Conservation (phyloP, 2,329 filamentous ascomycete genomes). For the Phaeosphaeriaceae sp. region DNA sequence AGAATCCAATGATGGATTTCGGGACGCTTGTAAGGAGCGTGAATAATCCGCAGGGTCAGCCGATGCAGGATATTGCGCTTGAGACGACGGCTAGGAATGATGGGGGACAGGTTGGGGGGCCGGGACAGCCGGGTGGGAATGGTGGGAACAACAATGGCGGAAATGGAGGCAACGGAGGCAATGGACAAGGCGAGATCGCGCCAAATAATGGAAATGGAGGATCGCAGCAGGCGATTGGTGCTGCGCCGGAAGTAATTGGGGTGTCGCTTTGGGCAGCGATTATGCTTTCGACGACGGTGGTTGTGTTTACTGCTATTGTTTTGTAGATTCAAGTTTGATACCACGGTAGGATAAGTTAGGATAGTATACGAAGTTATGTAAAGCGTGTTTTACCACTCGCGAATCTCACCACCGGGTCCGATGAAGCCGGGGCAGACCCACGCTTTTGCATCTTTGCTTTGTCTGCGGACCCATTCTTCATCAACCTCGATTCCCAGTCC, state of each 20-base stretch:
- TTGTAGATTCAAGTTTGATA: background rate
- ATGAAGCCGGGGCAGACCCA: slow-evolving; percentile 74
- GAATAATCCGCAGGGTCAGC: slow-evolving; percentile 43
- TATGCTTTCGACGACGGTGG: slow-evolving; percentile 6
- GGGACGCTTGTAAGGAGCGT: slow-evolving; percentile 35
- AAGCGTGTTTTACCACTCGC: slow-evolving; percentile 68
- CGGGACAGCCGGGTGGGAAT: slow-evolving; percentile 18
- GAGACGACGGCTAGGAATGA: slow-evolving; percentile 31
- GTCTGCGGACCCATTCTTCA: slow-evolving; percentile 70
- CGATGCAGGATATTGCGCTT: slow-evolving; percentile 37
- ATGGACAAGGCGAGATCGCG: background rate
- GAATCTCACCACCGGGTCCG: slow-evolving; percentile 70
- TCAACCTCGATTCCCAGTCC: slow-evolving; percentile 75
- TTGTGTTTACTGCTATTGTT: slow-evolving; percentile 8
- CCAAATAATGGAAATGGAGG: background rate
- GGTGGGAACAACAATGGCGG: background rate
- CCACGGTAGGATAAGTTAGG: too few species aligned
- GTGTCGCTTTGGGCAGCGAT: slow-evolving; percentile 4
- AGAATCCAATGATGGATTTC: slow-evolving; percentile 38
- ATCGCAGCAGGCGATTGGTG: slow-evolving; percentile 4
- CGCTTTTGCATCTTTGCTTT: slow-evolving; percentile 66
- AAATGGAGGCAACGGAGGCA: slow-evolving; percentile 4
- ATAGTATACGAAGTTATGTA: background rate
- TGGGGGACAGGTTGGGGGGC: slow-evolving; percentile 39
- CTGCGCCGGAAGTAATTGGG: slow-evolving; percentile 4